These are phyloP conservation scores for Starmera quercuum DNA, from an alignment of 805 yeast species.

Conservation along the genomic window DNA sequence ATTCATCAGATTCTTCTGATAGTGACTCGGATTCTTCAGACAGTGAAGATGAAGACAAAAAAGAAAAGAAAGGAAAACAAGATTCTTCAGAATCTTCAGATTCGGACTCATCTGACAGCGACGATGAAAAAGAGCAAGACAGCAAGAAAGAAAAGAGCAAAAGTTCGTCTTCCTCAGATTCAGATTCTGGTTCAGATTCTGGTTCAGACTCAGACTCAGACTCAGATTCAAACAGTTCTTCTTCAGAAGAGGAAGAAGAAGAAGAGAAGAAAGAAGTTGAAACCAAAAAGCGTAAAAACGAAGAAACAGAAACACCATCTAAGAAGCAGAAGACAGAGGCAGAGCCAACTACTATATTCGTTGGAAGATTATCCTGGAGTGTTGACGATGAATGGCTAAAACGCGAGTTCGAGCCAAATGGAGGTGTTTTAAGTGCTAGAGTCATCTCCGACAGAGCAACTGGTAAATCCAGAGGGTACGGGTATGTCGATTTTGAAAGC, in stretches of 20 bases:
- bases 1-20: constrained; percentile 16
- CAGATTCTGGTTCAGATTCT: constrained; percentile 13
- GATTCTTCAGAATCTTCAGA: constrained; percentile 13
- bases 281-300: constrained; percentile 23
- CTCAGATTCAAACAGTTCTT: constrained; percentile 24
- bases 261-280: constrained; percentile 26
- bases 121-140: constrained; percentile 9
- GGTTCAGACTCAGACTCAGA: constrained; percentile 10
- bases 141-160: constrained; percentile 3
- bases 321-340: constrained; percentile 46
- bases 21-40: constrained; percentile 11
- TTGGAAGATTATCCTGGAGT: constrained; percentile 96
- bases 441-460: constrained; percentile 90
- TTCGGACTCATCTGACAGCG: constrained; percentile 22
- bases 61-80: constrained; percentile 8
- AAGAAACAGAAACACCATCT: constrained; percentile 29
- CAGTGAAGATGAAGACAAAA: constrained; percentile 6
- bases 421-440: constrained; percentile 84
- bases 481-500: constrained; percentile 89
- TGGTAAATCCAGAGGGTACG: constrained; percentile 94
- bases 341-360: constrained; percentile 87
- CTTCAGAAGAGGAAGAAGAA: constrained; percentile 15
- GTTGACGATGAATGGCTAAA: constrained; percentile 92
- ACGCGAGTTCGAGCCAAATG: constrained; percentile 74
- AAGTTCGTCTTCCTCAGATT: constrained; percentile 5